Conservation (phyloP, 345 rosid genomes). For the Capsella bursapastoris region DNA sequence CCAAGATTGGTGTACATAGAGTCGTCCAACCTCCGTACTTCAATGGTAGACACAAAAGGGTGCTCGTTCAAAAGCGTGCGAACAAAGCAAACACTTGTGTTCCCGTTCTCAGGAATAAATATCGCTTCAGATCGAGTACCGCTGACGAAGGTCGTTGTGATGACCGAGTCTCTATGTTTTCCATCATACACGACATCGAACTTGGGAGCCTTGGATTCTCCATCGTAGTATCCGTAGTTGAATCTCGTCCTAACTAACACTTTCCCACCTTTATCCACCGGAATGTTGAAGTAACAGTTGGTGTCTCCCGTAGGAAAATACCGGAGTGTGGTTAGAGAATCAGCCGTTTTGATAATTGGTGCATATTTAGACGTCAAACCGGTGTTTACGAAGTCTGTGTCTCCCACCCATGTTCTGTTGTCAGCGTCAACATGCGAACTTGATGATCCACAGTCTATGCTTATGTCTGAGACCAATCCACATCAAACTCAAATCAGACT, state of each 20-base stretch:
- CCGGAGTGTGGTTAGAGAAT: constrained; percentile 31
- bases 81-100: constrained; percentile 26
- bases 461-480: constrained; percentile 33
- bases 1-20: constrained; percentile 40
- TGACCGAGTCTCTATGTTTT: constrained; percentile 27
- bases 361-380: constrained; percentile 17
- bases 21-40: constrained; percentile 34
- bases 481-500: constrained; percentile 7
- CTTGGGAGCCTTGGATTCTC: neutral
- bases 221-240: constrained; percentile 33
- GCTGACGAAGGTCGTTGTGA: neutral
- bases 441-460: constrained; percentile 42
- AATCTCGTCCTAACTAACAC: constrained; percentile 37
- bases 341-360: neutral
- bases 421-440: constrained; percentile 20
- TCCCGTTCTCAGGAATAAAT: constrained; percentile 18
- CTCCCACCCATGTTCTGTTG: constrained; percentile 39
- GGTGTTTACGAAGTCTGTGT: constrained; percentile 20
- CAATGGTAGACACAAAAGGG: constrained; percentile 39
- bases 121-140: constrained; percentile 23
- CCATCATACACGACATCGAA: constrained; percentile 39
- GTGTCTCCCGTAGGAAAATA: constrained; percentile 31
- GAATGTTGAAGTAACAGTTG: constrained; percentile 38
- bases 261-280: constrained; percentile 35
- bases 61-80: constrained; percentile 13